Percentiles rank a stretch among this genome's conserved stretches.
Conservation (phyloP, 345 rosid genomes). For the Eutrema heterophyllum region DNA sequence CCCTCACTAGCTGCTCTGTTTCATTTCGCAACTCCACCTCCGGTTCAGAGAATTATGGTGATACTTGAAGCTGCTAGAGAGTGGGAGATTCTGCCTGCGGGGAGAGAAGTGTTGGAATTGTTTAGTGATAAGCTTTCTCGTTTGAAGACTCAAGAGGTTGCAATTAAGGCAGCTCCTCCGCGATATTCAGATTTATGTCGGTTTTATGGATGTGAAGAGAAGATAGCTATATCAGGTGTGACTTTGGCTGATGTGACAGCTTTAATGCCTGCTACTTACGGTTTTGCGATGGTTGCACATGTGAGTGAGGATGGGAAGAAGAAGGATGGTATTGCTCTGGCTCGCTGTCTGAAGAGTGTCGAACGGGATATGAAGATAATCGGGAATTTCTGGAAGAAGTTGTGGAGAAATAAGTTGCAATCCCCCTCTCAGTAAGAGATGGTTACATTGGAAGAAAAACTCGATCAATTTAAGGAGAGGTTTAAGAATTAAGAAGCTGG, state of each 20-base stretch:
- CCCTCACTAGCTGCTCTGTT: not conserved
- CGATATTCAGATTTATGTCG: not conserved
- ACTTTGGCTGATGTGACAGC: not conserved
- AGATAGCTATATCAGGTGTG: not conserved
- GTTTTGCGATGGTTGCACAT: conserved; percentile 13
- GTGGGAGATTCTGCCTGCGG: not conserved
- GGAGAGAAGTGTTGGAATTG: not conserved
- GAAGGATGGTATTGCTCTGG: conserved; percentile 1
- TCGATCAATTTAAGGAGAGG: not conserved
- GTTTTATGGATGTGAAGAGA: not conserved
- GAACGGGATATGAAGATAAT: not conserved
- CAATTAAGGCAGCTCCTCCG: not conserved
- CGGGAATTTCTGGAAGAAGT: not conserved
- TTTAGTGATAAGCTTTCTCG: not conserved
- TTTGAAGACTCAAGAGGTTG: not conserved
- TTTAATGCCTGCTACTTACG: conserved; percentile 5
- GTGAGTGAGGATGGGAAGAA: not conserved
- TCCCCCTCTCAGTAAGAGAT: not conserved
- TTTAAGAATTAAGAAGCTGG: not conserved
- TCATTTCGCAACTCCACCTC: not conserved
- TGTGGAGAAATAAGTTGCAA: conserved; percentile 10
- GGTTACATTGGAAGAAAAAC: too few species aligned
- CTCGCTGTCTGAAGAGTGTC: conserved; percentile 7
- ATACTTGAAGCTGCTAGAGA: conserved; percentile 6
- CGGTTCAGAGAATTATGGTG: not conserved